phyloP scores from a whole-genome alignment of 148 eudicot species.

The Cornus florida region DNA sequence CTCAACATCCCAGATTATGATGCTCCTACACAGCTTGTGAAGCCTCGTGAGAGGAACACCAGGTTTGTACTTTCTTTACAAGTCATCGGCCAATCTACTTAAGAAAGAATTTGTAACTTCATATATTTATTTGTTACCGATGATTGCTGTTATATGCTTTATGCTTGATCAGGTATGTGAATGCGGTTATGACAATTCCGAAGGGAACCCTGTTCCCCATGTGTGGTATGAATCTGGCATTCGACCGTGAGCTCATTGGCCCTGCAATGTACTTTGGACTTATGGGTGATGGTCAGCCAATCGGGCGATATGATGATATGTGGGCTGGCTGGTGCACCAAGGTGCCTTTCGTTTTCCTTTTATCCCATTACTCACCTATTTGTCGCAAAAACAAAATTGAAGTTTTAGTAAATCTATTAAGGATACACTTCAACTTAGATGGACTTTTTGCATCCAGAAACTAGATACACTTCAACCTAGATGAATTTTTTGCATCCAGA shows the following conservation, averaged over 20 bases:
- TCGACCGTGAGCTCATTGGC: conserved; percentile 63
- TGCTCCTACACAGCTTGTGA: conserved; percentile 74
- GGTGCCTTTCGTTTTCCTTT: conserved; percentile 18
- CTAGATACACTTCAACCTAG: too few relatives aligned
- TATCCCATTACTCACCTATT: neutral
- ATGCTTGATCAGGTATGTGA: conserved; percentile 45
- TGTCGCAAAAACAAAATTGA: too few relatives aligned
- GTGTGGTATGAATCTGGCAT: conserved; percentile 74
- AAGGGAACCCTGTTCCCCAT: conserved; percentile 65
- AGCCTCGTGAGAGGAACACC: conserved; percentile 65
- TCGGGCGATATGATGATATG: conserved; percentile 73
- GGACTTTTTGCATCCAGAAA: too few relatives aligned
- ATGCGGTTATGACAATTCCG: conserved; percentile 61
- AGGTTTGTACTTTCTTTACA: conserved; percentile 21
- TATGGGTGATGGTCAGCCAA: conserved; percentile 76
- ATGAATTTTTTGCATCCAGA: too few relatives aligned
- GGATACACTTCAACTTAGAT: too few relatives aligned
- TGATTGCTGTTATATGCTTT: neutral
- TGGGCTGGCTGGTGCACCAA: conserved; percentile 74
- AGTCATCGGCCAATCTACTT: neutral
- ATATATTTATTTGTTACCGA: neutral
- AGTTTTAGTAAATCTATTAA: too few relatives aligned
- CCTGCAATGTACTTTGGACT: conserved; percentile 77
- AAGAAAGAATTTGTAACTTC: too few relatives aligned
- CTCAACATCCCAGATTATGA: conserved; percentile 74